These are phyloP conservation scores for Tylopilus intermedius DNA, from an alignment of 768 basidiomycete genomes.

Conservation along the genomic window DNA sequence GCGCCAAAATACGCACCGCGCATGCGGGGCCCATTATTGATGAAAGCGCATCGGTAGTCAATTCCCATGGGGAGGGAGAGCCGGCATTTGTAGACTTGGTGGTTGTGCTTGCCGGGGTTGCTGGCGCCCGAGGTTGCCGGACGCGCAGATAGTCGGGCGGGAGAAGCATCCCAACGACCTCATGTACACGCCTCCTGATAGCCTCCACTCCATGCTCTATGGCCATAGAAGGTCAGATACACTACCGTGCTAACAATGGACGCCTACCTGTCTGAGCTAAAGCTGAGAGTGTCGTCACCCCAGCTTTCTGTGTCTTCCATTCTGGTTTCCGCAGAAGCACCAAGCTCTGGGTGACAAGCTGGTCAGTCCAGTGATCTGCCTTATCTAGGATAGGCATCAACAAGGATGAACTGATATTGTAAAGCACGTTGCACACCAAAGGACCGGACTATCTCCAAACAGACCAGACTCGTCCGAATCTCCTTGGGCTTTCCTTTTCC, in stretches of 20 bases:
- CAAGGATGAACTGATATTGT: too few species aligned
- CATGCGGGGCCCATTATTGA: conserved; percentile 17
- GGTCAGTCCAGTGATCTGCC: conserved; percentile 6
- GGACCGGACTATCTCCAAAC: conserved; percentile 20
- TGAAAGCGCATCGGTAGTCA: conserved; percentile 6
- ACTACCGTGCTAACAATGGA: background rate
- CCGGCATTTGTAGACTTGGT: background rate
- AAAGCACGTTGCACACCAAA: conserved; percentile 10
- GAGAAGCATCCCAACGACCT: conserved; percentile 19
- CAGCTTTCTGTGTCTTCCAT: conserved; percentile 22
- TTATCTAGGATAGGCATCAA: conserved; percentile 4
- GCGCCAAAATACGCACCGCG: conserved; percentile 14
- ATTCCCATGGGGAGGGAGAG: background rate
- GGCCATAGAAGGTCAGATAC: background rate
- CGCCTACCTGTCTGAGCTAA: conserved; percentile 18
- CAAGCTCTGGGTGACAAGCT: conserved; percentile 14
- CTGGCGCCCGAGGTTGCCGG: background rate
- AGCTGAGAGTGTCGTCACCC: conserved; percentile 20
- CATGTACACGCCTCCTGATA: conserved; percentile 1
- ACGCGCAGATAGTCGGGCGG: conserved; percentile 7
- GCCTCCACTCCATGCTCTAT: conserved; percentile 15
- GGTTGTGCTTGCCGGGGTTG: background rate
- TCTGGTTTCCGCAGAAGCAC: background rate
- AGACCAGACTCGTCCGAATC: conserved; percentile 20
- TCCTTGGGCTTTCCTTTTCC: conserved; percentile 11